Conservation (phyloP, 2,329 filamentous ascomycete species). For the Chrysoporthe cubensis region DNA sequence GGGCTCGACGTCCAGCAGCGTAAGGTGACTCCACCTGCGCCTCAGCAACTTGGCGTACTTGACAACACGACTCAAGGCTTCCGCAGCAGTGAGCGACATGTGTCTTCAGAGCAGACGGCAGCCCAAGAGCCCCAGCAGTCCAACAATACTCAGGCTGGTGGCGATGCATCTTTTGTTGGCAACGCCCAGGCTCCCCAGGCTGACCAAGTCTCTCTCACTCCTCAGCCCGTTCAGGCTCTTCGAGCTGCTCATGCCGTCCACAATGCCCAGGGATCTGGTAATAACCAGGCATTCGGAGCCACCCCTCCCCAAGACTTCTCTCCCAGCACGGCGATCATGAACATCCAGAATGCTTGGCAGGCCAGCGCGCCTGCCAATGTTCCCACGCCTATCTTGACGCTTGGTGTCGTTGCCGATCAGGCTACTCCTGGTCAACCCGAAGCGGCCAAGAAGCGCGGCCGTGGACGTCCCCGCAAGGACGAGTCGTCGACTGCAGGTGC, state of each 20-base stretch:
- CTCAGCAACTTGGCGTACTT: neutral
- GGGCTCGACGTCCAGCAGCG: too few relatives aligned
- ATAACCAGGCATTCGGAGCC: neutral
- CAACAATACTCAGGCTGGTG: too few relatives aligned
- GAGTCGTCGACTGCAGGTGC: neutral
- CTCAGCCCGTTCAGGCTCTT: neutral
- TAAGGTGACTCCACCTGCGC: too few relatives aligned
- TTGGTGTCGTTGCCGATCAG: neutral
- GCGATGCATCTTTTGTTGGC: too few relatives aligned
- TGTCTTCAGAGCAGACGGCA: too few relatives aligned
- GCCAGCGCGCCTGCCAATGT: neutral
- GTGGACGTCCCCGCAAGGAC: neutral
- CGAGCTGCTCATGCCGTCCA: neutral
- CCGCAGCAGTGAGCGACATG: too few relatives aligned
- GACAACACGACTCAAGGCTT: too few relatives aligned
- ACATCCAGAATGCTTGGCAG: neutral
- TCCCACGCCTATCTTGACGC: neutral
- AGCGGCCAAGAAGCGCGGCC: neutral
- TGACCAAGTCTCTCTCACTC: neutral
- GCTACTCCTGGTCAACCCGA: neutral
- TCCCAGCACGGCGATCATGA: neutral
- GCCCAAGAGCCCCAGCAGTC: neutral
- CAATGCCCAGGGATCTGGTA: neutral
- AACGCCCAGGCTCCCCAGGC: too few relatives aligned
- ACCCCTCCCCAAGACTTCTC: neutral